phyloP scores from a whole-genome alignment of 2,329 filamentous ascomycete species.

The Diplodia mutila region DNA sequence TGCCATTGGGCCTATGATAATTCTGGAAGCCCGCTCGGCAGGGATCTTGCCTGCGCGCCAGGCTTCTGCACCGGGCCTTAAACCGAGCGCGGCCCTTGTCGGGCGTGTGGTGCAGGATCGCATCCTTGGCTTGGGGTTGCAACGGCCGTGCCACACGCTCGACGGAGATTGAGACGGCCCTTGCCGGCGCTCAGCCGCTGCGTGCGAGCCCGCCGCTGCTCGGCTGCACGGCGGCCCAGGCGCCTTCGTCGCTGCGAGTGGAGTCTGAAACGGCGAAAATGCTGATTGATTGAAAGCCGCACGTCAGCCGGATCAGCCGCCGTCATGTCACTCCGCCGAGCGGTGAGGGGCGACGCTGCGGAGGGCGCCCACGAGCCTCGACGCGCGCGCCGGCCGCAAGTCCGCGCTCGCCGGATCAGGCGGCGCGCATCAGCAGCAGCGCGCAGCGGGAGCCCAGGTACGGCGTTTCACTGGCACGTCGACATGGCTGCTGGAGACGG shows the following conservation, averaged over 20 bases:
- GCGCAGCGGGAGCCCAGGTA: constrained; percentile 10
- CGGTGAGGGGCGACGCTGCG: constrained; percentile 11
- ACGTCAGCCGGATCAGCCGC: constrained; percentile 25
- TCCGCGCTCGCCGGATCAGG: constrained; percentile 11
- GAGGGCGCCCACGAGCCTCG: background rate
- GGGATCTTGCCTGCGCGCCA: constrained; percentile 14
- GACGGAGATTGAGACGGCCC: constrained; percentile 23
- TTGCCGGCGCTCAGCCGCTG: constrained; percentile 13
- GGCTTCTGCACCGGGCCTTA: constrained; percentile 11
- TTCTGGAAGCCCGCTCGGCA: constrained; percentile 18
- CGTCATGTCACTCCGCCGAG: constrained; percentile 17
- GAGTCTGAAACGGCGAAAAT: constrained; percentile 26
- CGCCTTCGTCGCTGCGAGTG: background rate
- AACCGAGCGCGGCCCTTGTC: constrained; percentile 19
- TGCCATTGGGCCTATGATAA: constrained; percentile 7
- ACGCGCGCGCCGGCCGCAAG: constrained; percentile 5
- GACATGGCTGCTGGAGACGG: constrained; percentile 17
- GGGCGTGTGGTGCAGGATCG: constrained; percentile 25
- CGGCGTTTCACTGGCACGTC: constrained; percentile 20
- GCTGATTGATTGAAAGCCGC: constrained; percentile 15
- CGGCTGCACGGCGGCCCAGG: constrained; percentile 16
- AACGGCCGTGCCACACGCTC: constrained; percentile 25
- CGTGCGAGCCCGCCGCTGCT: background rate
- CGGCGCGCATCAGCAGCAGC: constrained; percentile 5
- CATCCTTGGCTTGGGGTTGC: constrained; percentile 24